phyloP scores from a whole-genome alignment of 2,329 filamentous ascomycete genomes.

The Herpotrichia juniperi region DNA sequence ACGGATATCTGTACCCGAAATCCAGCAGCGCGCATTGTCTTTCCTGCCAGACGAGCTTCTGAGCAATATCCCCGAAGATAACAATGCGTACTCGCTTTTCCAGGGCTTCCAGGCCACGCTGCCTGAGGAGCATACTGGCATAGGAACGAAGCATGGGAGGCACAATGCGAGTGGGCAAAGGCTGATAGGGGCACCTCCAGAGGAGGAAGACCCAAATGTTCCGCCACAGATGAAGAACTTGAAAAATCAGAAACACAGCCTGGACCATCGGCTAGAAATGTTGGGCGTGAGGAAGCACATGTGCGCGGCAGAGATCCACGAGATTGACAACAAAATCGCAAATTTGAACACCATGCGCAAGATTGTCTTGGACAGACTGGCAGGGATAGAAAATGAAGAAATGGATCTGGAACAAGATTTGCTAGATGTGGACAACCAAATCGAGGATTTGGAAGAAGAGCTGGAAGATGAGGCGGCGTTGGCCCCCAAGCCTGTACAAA shows the following conservation, averaged over 20 bases:
- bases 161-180: slow-evolving; percentile 77
- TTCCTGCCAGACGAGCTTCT: slow-evolving; percentile 91
- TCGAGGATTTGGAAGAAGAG: slow-evolving; percentile 68
- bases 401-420: slow-evolving; percentile 86
- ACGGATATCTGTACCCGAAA: slow-evolving; percentile 87
- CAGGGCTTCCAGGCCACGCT: slow-evolving; percentile 94
- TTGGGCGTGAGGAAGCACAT: slow-evolving; percentile 94
- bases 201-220: slow-evolving; percentile 62
- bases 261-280: slow-evolving; percentile 89
- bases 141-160: slow-evolving; percentile 68
- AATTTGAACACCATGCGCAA: slow-evolving; percentile 92
- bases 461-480: slow-evolving; percentile 57
- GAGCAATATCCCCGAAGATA: slow-evolving; percentile 83
- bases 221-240: slow-evolving; percentile 74
- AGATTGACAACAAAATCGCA: slow-evolving; percentile 95
- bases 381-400: slow-evolving; percentile 88
- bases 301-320: slow-evolving; percentile 93
- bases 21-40: slow-evolving; percentile 88
- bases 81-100: slow-evolving; percentile 89
- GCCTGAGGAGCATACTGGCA: slow-evolving; percentile 64
- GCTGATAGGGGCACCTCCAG: slow-evolving; percentile 66
- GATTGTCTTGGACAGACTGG: slow-evolving; percentile 86
- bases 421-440: slow-evolving; percentile 64
- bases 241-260: slow-evolving; percentile 77
- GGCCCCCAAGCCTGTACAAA: slow-evolving; percentile 47